Evolutionary conservation across 805 yeast genomes (phyloP), one percentile per base, ranked within the genome.

Genomic region (Metschnikowia shivogae): DNA sequence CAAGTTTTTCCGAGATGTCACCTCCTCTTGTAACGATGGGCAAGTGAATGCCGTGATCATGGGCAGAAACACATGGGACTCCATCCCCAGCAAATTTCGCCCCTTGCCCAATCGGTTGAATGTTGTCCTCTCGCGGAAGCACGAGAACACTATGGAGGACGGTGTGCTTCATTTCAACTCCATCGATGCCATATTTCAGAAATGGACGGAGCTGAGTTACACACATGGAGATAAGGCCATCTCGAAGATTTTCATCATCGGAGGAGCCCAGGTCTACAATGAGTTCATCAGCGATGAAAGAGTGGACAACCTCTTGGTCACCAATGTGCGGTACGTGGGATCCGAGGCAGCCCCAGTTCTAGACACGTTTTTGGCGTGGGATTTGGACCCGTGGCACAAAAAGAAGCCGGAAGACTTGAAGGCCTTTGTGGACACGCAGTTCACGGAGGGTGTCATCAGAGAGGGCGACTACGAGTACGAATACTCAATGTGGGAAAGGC

Each of bases 1-100:
- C 85, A 80, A 81, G 59, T 93, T 82, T 60, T 93, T 93, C 70
- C 76, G 78, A 49, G 78, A 80, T 46, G 83, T 88, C 12, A 93
- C 99, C 0, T 65, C 81, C 3, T 54, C 52, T 7, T 63, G 72
- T 24, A 44, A 50, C 2, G 61, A 60, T 3, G 63, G 59, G 67
- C 19, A 61, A 66, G 49, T 60, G 26, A 88, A 89, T 60, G 95
- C 87, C 0, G 98, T 93, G 11, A 74, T 93, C 3, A 93, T 93
- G 99, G 99, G 99, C 11, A 76, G 97, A 47, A 86, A 82, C 59
- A 92, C 98, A 1, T 93, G 97, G 96, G 93, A 89, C 28, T 86
- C 96, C 6, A 90, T 93, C 28, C 98, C 99, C 0, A 49, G 65
- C 1, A 82, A 76, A 60, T 93, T 89, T 66, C 72, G 96, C 50